Evolutionary conservation across 140 eudicot species (phyloP).

Genomic region (Oenanthe javanica): DNA sequence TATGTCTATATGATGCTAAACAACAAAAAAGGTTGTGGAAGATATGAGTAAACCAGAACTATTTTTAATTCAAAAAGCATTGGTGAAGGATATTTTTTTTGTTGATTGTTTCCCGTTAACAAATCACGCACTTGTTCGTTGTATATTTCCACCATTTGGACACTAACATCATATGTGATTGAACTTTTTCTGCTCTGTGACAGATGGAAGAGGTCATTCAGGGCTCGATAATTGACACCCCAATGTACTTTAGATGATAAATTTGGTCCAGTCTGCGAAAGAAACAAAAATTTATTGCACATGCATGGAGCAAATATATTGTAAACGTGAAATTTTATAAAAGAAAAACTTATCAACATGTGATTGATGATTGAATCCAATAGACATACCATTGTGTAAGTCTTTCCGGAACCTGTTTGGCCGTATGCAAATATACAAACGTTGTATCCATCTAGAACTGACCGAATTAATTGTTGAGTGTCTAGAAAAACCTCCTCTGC

Average conservation of each 20-base stretch:
- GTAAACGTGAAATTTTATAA: neutral
- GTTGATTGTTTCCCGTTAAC: constrained; percentile 34
- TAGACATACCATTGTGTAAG: constrained; percentile 71
- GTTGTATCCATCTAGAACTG: constrained; percentile 87
- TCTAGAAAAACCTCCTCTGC: constrained; percentile 84
- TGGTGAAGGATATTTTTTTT: constrained; percentile 67
- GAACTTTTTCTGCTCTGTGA: constrained; percentile 66
- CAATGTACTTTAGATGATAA: constrained; percentile 54
- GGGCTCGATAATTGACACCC: constrained; percentile 92
- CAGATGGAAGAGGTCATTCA: constrained; percentile 69
- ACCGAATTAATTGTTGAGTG: constrained; percentile 78
- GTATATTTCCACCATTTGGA: constrained; percentile 78
- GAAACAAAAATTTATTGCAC: neutral
- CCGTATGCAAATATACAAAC: constrained; percentile 94
- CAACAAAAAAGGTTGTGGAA: neutral
- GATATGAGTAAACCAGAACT: neutral
- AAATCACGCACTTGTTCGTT: constrained; percentile 92
- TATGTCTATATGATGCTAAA: neutral
- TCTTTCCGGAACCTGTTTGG: constrained; percentile 91
- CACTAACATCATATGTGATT: constrained; percentile 65
- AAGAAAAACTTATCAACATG: neutral
- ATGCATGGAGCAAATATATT: neutral
- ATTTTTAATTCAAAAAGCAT: neutral
- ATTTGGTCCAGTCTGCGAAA: constrained; percentile 59
- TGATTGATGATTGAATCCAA: neutral